Conservation (phyloP, 2,329 filamentous ascomycete genomes). For the Daldinia sp. region DNA sequence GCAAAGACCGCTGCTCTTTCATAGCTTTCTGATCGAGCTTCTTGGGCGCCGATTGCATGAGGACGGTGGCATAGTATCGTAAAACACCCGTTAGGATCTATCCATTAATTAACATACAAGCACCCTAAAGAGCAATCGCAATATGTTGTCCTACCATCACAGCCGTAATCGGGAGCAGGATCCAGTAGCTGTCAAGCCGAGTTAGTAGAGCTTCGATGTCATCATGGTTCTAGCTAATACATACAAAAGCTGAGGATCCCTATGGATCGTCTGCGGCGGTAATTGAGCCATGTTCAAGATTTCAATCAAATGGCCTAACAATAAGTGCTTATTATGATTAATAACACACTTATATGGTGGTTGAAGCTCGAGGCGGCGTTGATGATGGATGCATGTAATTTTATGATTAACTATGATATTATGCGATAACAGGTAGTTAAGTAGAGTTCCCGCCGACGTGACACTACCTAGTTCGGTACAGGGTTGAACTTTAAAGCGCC, state of each 20-base stretch:
- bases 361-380: slow-evolving; percentile 13
- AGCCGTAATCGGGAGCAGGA: slow-evolving; percentile 93
- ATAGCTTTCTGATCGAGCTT: slow-evolving; percentile 77
- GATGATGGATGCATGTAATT: too few relatives aligned
- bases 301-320: not conserved
- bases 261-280: slow-evolving; percentile 91
- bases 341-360: not conserved
- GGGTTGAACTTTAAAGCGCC: slow-evolving; percentile 33
- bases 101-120: slow-evolving; percentile 12
- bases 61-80: slow-evolving; percentile 93
- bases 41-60: slow-evolving; percentile 87
- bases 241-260: slow-evolving; percentile 98
- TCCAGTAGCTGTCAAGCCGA: slow-evolving; percentile 82
- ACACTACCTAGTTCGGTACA: slow-evolving; percentile 27
- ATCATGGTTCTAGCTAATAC: slow-evolving; percentile 50
- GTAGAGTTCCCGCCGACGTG: slow-evolving; percentile 20
- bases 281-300: slow-evolving; percentile 75
- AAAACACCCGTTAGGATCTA: slow-evolving; percentile 92
- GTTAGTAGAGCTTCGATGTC: slow-evolving; percentile 24
- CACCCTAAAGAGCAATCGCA: not conserved
- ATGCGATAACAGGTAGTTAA: not conserved
- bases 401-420: not conserved
- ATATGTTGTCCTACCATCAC: slow-evolving; percentile 74
- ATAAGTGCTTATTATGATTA: not conserved
- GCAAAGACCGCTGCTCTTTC: slow-evolving; percentile 85